Conservation (phyloP, 495 filamentous ascomycete species). For the Neurospora tetrasperma region DNA sequence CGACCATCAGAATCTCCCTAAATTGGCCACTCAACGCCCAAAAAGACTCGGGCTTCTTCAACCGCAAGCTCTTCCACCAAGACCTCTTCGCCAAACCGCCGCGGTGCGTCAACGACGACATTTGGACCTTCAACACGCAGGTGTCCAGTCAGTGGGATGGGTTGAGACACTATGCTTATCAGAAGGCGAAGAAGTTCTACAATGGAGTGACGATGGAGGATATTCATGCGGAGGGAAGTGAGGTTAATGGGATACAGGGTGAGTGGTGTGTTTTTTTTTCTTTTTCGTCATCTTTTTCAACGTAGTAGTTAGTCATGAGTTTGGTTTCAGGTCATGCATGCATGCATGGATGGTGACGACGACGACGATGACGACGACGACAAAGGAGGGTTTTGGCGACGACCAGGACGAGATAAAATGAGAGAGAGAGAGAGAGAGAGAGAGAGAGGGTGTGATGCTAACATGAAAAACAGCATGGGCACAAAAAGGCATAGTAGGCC, state of each 20-base stretch:
- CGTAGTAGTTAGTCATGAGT: background rate
- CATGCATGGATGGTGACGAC: background rate
- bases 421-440: background rate
- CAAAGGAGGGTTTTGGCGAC: background rate
- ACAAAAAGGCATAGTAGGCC: constrained; percentile 46
- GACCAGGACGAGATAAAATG: too few relatives aligned
- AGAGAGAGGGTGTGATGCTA: constrained; percentile 23
- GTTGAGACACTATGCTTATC: constrained; percentile 40
- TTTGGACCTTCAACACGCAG: constrained; percentile 54
- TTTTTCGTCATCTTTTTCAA: background rate
- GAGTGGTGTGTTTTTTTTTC: background rate
- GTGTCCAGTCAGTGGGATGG: constrained; percentile 36
- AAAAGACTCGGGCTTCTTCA: constrained; percentile 25
- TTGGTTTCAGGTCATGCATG: background rate
- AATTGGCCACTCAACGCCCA: constrained; percentile 38
- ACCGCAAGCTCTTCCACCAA: constrained; percentile 31
- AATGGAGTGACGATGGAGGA: constrained; percentile 50
- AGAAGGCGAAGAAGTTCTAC: constrained; percentile 46
- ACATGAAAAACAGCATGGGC: constrained; percentile 22
- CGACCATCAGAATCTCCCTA: constrained; percentile 16
- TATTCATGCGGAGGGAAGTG: constrained; percentile 34
- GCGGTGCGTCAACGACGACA: constrained; percentile 45
- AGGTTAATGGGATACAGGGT: constrained; percentile 44
- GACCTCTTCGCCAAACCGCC: constrained; percentile 27
- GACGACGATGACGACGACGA: background rate